Evolutionary conservation across 2,329 filamentous ascomycete species (phyloP), one percentile per base, ranked within the genome.

Genomic region (Lecanicillium sp.): DNA sequence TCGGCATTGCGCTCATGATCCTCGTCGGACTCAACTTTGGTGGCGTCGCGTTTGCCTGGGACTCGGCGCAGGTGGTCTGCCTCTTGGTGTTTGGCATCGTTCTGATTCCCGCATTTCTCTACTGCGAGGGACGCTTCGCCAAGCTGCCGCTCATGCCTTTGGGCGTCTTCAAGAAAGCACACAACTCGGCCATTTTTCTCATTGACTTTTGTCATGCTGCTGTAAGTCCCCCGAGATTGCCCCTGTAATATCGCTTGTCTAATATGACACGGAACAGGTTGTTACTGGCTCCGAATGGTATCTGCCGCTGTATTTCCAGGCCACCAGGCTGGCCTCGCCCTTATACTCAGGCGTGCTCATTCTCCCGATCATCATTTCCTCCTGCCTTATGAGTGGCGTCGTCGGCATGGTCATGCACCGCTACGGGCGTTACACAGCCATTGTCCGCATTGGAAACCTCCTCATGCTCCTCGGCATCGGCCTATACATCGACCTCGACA

Each of bases 291-390:
- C 73, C 1, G 77, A 81, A 42, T 90, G 87, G 63, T 90, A 86
- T 57, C 69, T 89, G 21, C 86, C 86, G 0, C 71, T 89, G 0
- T 90, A 84, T 64, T 83, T 87, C 46, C 86, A 90, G 60, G 75
- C 81, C 3, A 84, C 83, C 1, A 73, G 83, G 2, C 73, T 74
- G 43, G 78, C 78, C 1, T 48, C 49, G 5, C 49, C 49, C 10
- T 23, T 51, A 23, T 39, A 30, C 19, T 48, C 44, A 27, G 49
- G 49, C 23, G 26, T 51, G 8, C 33, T 47, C 17, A 26, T 48
- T 27, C 44, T 51, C 17, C 48, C 44, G 11, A 38, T 48, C n/a
- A 35, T 51, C 15, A 17, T 52, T 15, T 38, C 63, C 35, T 59
- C 69, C 21, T 67, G 69, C 9, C 29, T 68, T 5, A 51, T 61